Evolutionary conservation across 1,284 basidiomycete species (phyloP).

Genomic region (Coniferiporia sulphurascens): DNA sequence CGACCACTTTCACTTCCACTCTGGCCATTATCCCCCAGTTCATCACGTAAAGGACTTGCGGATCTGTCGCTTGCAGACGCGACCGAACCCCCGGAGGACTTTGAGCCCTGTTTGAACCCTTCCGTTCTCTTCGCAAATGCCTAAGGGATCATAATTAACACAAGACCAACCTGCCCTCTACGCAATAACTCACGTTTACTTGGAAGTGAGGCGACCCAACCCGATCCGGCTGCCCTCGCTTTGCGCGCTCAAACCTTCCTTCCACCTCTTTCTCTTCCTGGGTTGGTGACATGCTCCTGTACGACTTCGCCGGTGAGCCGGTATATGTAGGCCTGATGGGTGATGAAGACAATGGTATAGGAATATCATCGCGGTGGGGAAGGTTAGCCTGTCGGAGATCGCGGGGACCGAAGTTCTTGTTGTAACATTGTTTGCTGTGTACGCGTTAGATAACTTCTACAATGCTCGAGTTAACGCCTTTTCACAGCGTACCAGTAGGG

Average conservation of each 20-base stretch:
- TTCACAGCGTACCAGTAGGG: conserved; percentile 54
- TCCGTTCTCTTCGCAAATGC: not conserved
- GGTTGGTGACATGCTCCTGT: conserved; percentile 18
- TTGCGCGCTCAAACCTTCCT: conserved; percentile 12
- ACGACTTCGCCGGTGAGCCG: conserved; percentile 17
- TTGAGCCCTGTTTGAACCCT: not conserved
- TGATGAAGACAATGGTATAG: conserved; percentile 15
- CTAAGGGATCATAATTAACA: not conserved
- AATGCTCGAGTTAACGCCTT: not conserved
- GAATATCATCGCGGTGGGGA: conserved; percentile 40
- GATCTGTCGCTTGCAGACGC: not conserved
- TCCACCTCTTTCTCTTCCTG: conserved; percentile 11
- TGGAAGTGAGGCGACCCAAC: conserved; percentile 4
- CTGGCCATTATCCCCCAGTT: not conserved
- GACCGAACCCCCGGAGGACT: not conserved
- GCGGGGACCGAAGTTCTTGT: conserved; percentile 65
- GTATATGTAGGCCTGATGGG: conserved; percentile 17
- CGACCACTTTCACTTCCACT: not conserved
- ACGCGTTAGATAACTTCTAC: conserved; percentile 3
- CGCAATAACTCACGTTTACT: not conserved
- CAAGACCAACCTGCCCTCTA: not conserved
- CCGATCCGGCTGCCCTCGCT: conserved; percentile 4
- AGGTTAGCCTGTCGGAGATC: conserved; percentile 73
- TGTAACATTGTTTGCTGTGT: conserved; percentile 66
- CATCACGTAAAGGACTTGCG: not conserved